Evolutionary conservation across 495 filamentous ascomycete species (phyloP).

Genomic region (Parmelia sp.): DNA sequence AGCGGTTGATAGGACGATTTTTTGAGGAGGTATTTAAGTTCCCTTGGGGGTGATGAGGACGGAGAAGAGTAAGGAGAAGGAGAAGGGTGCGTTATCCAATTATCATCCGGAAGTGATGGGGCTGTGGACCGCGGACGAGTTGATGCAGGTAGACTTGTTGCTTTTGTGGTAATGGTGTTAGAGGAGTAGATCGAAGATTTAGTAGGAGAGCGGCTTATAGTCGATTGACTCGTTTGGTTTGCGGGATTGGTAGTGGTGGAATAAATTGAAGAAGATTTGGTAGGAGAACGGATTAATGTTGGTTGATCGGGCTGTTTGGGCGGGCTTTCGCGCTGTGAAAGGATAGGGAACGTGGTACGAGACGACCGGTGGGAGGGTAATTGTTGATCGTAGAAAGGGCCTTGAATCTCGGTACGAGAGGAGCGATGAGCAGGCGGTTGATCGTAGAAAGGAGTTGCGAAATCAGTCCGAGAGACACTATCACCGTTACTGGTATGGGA

Average conservation of each 20-base stretch:
- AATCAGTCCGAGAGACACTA: constrained; percentile 35
- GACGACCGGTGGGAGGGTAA: constrained; percentile 38
- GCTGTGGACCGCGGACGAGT: constrained; percentile 32
- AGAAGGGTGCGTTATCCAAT: constrained; percentile 57
- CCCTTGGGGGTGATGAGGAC: constrained; percentile 39
- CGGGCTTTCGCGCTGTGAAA: neutral
- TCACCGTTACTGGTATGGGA: constrained; percentile 23
- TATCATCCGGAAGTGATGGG: constrained; percentile 41
- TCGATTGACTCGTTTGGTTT: constrained; percentile 17
- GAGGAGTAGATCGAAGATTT: constrained; percentile 25
- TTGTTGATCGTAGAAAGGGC: constrained; percentile 25
- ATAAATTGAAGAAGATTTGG: constrained; percentile 24
- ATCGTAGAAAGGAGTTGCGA: constrained; percentile 33
- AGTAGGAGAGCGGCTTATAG: constrained; percentile 22
- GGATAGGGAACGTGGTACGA: constrained; percentile 26
- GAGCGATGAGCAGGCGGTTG: constrained; percentile 36
- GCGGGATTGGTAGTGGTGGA: constrained; percentile 26
- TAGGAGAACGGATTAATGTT: constrained; percentile 20
- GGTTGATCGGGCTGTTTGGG: constrained; percentile 34
- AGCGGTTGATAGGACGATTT: constrained; percentile 42
- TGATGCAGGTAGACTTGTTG: constrained; percentile 21
- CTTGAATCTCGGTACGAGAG: constrained; percentile 33
- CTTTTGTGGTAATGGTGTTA: constrained; percentile 19
- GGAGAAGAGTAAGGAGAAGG: constrained; percentile 47
- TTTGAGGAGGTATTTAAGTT: constrained; percentile 42